Evolutionary conservation across 805 yeast species (phyloP).

Genomic region (Wickerhamiella parazyma): DNA sequence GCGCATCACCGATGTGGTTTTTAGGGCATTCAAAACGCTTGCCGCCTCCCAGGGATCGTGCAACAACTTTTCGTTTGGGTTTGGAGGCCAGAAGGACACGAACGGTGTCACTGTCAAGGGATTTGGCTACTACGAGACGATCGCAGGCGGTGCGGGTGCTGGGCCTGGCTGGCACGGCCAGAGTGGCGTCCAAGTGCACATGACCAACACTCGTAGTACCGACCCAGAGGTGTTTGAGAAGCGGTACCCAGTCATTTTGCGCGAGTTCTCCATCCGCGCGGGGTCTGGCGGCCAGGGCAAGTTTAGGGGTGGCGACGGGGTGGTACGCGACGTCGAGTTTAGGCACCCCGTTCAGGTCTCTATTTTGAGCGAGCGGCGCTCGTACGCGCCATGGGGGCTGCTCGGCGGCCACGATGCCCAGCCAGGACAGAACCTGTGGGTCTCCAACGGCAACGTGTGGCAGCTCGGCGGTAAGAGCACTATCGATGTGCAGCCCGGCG

Average conservation of each 20-base stretch:
- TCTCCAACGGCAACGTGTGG: constrained; percentile 23
- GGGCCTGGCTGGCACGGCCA: constrained; percentile 77
- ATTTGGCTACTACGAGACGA: constrained; percentile 87
- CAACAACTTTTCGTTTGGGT: constrained; percentile 87
- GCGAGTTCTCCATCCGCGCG: constrained; percentile 53
- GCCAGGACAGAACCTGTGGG: constrained; percentile 49
- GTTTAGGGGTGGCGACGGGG: constrained; percentile 74
- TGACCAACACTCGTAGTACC: constrained; percentile 87
- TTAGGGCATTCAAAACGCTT: constrained; percentile 75
- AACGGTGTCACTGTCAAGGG: constrained; percentile 39
- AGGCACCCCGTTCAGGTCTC: constrained; percentile 58
- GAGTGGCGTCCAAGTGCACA: constrained; percentile 83
- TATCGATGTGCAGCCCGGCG: constrained; percentile 44
- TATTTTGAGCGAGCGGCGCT: constrained; percentile 74
- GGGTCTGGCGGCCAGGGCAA: constrained; percentile 74
- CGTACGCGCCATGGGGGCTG: constrained; percentile 74
- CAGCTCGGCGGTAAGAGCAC: constrained; percentile 61
- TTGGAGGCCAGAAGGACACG: constrained; percentile 38
- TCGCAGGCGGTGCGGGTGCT: constrained; percentile 94
- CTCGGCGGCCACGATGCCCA: constrained; percentile 68
- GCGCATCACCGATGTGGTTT: constrained; percentile 76
- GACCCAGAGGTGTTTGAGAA: constrained; percentile 83
- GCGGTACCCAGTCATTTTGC: constrained; percentile 70
- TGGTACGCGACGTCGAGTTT: constrained; percentile 72
- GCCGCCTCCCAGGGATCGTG: constrained; percentile 96